Conservation (phyloP, 345 rosid genomes). For the Citrus hindsii region DNA sequence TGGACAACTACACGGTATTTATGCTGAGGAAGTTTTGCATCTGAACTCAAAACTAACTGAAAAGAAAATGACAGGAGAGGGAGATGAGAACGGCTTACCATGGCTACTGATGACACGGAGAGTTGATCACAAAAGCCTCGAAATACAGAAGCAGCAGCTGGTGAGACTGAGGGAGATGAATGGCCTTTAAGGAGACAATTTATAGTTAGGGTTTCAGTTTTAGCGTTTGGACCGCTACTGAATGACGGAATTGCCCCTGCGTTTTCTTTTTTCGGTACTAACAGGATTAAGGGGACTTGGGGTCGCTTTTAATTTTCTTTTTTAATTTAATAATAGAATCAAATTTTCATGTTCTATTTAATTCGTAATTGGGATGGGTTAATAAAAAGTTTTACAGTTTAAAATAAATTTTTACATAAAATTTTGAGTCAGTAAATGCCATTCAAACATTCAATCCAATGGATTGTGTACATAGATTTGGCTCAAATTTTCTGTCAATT, state of each 20-base stretch:
- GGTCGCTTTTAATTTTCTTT: too few relatives aligned
- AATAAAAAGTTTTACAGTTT: too few relatives aligned
- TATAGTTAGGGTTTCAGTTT: constrained; percentile 17
- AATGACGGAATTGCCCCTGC: constrained; percentile 7
- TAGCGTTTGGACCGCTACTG: not conserved
- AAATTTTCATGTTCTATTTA: too few relatives aligned
- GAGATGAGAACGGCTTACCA: not conserved
- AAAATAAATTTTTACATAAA: too few relatives aligned
- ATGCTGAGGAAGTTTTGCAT: not conserved
- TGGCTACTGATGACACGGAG: not conserved
- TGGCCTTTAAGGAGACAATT: not conserved
- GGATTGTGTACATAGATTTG: too few relatives aligned
- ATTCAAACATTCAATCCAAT: too few relatives aligned
- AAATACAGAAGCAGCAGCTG: not conserved
- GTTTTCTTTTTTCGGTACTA: not conserved
- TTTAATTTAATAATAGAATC: too few relatives aligned
- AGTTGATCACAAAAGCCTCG: not conserved
- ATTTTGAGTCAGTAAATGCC: too few relatives aligned
- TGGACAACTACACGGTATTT: not conserved
- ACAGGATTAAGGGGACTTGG: too few relatives aligned
- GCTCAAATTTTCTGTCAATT: too few relatives aligned
- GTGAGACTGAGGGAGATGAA: not conserved
- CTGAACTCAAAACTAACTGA: not conserved
- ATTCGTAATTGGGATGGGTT: too few relatives aligned
- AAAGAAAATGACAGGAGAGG: not conserved